phyloP scores from a whole-genome alignment of 805 yeast genomes.

The Wickerhamiella kurtzmanii region DNA sequence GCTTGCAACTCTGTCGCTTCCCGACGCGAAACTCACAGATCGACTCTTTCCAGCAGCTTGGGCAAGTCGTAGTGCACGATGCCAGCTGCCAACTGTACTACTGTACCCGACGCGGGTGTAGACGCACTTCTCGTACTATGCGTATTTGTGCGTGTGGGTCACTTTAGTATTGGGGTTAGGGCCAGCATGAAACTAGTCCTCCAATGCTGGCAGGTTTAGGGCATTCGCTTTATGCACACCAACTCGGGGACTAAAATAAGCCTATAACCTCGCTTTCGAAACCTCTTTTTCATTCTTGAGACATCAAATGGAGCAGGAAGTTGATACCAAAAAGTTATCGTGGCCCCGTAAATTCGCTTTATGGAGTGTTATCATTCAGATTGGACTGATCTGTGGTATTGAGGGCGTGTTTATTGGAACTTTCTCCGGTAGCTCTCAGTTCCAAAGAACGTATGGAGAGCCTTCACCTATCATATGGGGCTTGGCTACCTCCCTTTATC shows the following conservation, averaged over 20 bases:
- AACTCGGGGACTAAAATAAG: no score
- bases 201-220: background rate
- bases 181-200: background rate
- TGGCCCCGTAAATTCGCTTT: slow-evolving; percentile 1
- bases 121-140: background rate
- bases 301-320: no score
- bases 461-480: slow-evolving; percentile 14
- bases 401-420: slow-evolving; percentile 19
- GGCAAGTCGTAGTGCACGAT: no score
- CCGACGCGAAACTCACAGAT: no score
- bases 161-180: background rate
- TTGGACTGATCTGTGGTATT: slow-evolving; percentile 18
- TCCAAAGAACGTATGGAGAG: slow-evolving; percentile 11
- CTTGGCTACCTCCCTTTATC: slow-evolving; percentile 16
- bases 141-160: background rate
- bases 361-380: slow-evolving; percentile 13
- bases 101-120: background rate
- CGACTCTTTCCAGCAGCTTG: no score
- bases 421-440: slow-evolving; percentile 10
- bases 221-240: background rate
- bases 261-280: no score
- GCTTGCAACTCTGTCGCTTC: no score
- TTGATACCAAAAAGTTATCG: background rate
- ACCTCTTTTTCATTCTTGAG: no score
- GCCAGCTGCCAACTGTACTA: no score